Conservation (phyloP, 768 basidiomycete genomes). For the Suillus subaureus region DNA sequence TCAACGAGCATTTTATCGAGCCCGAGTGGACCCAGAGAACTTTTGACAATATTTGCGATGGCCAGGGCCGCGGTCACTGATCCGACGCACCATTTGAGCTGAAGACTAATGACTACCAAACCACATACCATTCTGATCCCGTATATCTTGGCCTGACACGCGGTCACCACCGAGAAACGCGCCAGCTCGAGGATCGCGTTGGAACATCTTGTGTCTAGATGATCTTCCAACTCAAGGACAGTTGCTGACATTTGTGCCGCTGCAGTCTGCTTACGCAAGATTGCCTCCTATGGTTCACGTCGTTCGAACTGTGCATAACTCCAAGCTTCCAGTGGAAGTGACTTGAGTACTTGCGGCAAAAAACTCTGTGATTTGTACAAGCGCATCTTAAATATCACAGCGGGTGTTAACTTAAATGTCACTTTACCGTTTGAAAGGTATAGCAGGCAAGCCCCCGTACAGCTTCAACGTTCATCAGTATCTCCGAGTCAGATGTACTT, state of each 20-base stretch:
- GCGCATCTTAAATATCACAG: not conserved
- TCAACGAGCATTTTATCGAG: slow-evolving; percentile 98
- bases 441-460: not conserved
- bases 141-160: slow-evolving; percentile 92
- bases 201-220: slow-evolving; percentile 58
- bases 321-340: not conserved
- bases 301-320: not conserved
- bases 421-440: not conserved
- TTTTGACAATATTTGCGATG: slow-evolving; percentile 97
- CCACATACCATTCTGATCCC: slow-evolving; percentile 89
- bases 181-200: slow-evolving; percentile 89
- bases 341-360: not conserved
- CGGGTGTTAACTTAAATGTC: not conserved
- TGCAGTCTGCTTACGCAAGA: slow-evolving; percentile 8
- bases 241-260: not conserved
- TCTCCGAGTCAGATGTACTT: not conserved
- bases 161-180: slow-evolving; percentile 94
- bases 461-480: not conserved
- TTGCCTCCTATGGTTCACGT: slow-evolving; percentile 3
- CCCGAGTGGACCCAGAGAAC: slow-evolving; percentile 91
- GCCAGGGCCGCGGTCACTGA: slow-evolving; percentile 93
- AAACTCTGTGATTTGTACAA: not conserved
- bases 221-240: slow-evolving; percentile 4
- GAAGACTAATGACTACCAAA: not conserved
- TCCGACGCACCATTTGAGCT: slow-evolving; percentile 11